A percentile compares a stretch with the other conserved stretches of the same genome.
Evolutionary conservation across 345 rosid species (phyloP).

Genomic region (Acer yangbiense): DNA sequence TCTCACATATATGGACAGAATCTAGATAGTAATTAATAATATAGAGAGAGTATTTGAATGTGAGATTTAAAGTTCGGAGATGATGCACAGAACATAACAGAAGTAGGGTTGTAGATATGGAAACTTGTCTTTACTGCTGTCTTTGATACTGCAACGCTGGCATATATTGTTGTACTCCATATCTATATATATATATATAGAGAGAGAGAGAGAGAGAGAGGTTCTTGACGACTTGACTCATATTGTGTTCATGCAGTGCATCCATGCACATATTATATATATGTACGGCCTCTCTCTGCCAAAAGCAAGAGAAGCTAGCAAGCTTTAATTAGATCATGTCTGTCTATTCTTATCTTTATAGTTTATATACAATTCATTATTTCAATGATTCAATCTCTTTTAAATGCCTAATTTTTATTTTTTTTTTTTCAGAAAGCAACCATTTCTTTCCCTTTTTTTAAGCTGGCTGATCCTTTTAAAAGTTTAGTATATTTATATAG

Average conservation of each 20-base stretch:
- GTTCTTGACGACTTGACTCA: constrained; percentile 4
- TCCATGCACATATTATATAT: too few species aligned
- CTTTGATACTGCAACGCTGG: constrained; percentile 15
- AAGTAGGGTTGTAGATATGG: constrained; percentile 2
- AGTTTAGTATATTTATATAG: neutral
- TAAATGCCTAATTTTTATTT: neutral
- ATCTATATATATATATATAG: too few species aligned
- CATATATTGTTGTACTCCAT: constrained; percentile 30
- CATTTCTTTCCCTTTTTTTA: neutral
- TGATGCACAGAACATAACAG: neutral
- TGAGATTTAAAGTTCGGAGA: neutral
- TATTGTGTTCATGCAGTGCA: constrained; percentile 10
- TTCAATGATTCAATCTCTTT: neutral
- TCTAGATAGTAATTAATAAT: too few species aligned
- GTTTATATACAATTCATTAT: neutral
- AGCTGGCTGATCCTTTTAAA: too few species aligned
- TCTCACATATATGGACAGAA: too few species aligned
- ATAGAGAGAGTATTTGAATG: neutral
- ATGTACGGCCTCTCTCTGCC: neutral
- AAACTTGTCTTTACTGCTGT: constrained; percentile 12
- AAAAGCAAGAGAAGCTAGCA: neutral
- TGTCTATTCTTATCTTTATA: neutral
- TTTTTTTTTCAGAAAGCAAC: neutral
- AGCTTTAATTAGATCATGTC: neutral
- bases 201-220: too few species aligned